Percentiles rank a stretch among this genome's conserved stretches.
phyloP scores from a whole-genome alignment of 306 rosid genomes.

The Rosa multiflora region DNA sequence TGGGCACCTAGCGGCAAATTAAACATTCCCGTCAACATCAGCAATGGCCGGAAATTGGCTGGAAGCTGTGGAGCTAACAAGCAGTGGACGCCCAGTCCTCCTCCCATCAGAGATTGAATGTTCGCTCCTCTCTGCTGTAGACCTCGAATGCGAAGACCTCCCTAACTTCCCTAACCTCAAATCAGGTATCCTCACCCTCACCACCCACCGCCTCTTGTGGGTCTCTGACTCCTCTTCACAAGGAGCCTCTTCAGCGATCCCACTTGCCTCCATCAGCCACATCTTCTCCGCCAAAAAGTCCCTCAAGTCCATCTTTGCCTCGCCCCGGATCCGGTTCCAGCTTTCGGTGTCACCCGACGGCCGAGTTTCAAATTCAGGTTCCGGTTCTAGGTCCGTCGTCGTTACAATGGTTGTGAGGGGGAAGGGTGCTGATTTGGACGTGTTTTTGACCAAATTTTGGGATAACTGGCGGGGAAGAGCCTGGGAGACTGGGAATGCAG shows the following conservation, averaged over 20 bases:
- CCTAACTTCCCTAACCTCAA: slow-evolving; percentile 64
- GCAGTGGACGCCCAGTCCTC: slow-evolving; percentile 83
- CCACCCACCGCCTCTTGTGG: slow-evolving; percentile 90
- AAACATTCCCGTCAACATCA: not conserved
- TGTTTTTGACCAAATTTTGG: slow-evolving; percentile 65
- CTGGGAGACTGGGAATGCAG: slow-evolving; percentile 48
- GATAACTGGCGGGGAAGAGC: slow-evolving; percentile 83
- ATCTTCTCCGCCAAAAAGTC: slow-evolving; percentile 72
- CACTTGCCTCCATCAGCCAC: slow-evolving; percentile 57
- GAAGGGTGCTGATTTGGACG: slow-evolving; percentile 85
- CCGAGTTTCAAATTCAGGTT: slow-evolving; percentile 31
- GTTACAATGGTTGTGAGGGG: slow-evolving; percentile 72
- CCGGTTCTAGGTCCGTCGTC: slow-evolving; percentile 48
- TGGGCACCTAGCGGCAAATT: not conserved
- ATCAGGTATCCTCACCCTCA: slow-evolving; percentile 81
- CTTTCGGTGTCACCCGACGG: slow-evolving; percentile 53
- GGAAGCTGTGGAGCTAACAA: slow-evolving; percentile 63
- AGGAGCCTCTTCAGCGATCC: slow-evolving; percentile 39
- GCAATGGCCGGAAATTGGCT: slow-evolving; percentile 54
- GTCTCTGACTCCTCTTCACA: slow-evolving; percentile 36
- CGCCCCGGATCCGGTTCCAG: slow-evolving; percentile 87
- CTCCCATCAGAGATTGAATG: slow-evolving; percentile 68
- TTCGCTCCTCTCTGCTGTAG: slow-evolving; percentile 71
- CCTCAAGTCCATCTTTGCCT: slow-evolving; percentile 66
- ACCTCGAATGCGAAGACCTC: slow-evolving; percentile 74